Conservation (phyloP, 169 alveolate genomes). For the Plasmodium vinckei region DNA sequence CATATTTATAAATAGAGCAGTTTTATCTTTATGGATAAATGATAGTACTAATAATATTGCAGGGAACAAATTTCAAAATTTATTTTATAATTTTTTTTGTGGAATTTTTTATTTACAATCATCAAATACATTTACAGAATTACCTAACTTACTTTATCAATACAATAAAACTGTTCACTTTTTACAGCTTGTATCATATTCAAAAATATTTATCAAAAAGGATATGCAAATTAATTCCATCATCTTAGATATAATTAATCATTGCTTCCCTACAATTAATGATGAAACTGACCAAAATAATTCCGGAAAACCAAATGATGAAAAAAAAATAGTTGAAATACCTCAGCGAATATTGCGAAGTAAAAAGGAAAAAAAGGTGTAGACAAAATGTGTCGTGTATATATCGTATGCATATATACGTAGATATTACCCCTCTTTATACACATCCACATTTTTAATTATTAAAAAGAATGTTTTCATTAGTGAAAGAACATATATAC, state of each 20-base stretch:
- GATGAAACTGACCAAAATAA: constrained; percentile 12
- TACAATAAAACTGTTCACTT: constrained; percentile 34
- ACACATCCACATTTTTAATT: not conserved
- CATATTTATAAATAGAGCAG: constrained; percentile 40
- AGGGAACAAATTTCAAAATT: constrained; percentile 38
- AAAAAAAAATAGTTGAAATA: constrained; percentile 26
- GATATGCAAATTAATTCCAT: constrained; percentile 3
- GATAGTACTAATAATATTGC: constrained; percentile 11
- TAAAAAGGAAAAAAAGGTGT: constrained; percentile 3
- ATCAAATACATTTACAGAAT: constrained; percentile 11
- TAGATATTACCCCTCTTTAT: not conserved
- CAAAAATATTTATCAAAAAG: constrained; percentile 24
- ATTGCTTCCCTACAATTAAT: constrained; percentile 19
- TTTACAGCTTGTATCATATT: constrained; percentile 22
- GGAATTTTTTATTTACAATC: constrained; percentile 32
- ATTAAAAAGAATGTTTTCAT: not conserved
- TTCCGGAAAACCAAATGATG: constrained; percentile 22
- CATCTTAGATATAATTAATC: constrained; percentile 35
- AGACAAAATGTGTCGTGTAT: not conserved
- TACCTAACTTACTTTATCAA: constrained; percentile 51
- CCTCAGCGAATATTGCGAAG: constrained; percentile 54
- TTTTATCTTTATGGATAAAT: constrained; percentile 30
- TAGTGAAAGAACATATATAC: no score
- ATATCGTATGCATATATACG: no score
- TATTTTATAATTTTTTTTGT: constrained; percentile 48